Evolutionary conservation across 768 basidiomycete genomes (phyloP).

Genomic region (Serendipita sp.): DNA sequence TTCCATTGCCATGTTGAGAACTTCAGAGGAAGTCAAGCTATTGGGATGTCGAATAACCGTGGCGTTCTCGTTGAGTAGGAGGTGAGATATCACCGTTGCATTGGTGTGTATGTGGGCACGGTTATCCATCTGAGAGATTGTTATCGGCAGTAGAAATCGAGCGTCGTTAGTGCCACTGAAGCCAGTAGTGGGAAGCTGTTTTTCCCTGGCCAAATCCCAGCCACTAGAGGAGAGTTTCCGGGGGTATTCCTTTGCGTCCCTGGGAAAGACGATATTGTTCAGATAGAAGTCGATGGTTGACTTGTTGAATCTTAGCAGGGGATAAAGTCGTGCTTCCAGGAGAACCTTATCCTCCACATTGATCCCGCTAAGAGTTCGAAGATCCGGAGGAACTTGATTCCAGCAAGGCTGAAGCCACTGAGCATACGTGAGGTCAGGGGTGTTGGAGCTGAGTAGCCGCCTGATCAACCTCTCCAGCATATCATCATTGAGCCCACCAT

Average conservation of each 20-base stretch:
- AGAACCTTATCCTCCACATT: conserved; percentile 27
- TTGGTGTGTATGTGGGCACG: conserved; percentile 29
- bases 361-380: conserved; percentile 23
- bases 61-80: conserved; percentile 16
- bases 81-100: conserved; percentile 19
- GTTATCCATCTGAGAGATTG: conserved; percentile 16
- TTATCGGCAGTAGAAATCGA: conserved; percentile 13
- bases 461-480: conserved; percentile 26
- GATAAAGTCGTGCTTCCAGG: conserved; percentile 16
- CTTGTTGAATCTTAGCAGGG: conserved; percentile 23
- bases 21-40: background rate
- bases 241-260: conserved; percentile 31
- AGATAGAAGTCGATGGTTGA: conserved; percentile 32
- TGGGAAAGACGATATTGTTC: conserved; percentile 31
- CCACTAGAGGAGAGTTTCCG: conserved; percentile 31
- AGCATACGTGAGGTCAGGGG: conserved; percentile 27
- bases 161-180: conserved; percentile 44
- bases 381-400: conserved; percentile 15
- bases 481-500: conserved; percentile 24
- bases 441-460: conserved; percentile 24
- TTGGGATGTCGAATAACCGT: conserved; percentile 3
- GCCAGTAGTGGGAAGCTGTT: conserved; percentile 24
- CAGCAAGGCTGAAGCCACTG: conserved; percentile 19
- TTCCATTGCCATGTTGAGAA: background rate
- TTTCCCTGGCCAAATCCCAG: conserved; percentile 35